Evolutionary conservation across 441 rosid species (phyloP), one percentile per base, ranked within the genome.

Genomic region (Syzygium malaccense): DNA sequence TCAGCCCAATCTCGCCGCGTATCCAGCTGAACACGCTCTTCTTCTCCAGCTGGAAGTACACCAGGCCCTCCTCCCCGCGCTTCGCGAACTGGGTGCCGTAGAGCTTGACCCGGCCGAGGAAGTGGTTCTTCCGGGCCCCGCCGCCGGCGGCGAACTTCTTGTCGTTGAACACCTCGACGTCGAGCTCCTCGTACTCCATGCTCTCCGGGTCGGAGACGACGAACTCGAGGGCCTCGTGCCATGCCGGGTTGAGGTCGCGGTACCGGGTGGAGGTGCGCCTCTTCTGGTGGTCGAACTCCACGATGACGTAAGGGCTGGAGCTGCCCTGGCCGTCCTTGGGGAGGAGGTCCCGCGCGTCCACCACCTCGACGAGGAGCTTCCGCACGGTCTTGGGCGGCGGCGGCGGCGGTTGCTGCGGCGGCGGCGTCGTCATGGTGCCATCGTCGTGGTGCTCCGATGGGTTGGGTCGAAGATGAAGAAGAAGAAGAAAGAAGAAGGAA

Each of bases 311-410:
- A 13, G 99, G 95, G 85, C 98, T 96, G 88, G 99, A 96, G 91
- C 98, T 97, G 9, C 99, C 99, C 91, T 95, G 97, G 14, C 99
- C 99, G 86, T 97, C 99, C 85, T 96, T 97, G 19, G 98, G 99
- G 54, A 96, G 97, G 32, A 97, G 92, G 78, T 97, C 95, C 11
- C 98, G 95, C 1, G 98, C 99, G 55, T 96, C 98, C 1, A 92
- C 89, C 0, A 96, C 98, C 49, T 96, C 97, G 20, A 96, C 97
- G 56, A 94, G 89, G 45, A 96, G 94, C 89, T 91, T 97, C 18
- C 98, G 96, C 33, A 92, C 90, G 87, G 56, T 89, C 19, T 55
- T 87, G 51, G 93, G 91, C 8, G 94, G 95, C 3, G 91, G 95
- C 41, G 71, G 62, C 25, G 56, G 23, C 18, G 28, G 87, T 14